Conservation (phyloP, 306 rosid genomes). For the Casuarina glauca region DNA sequence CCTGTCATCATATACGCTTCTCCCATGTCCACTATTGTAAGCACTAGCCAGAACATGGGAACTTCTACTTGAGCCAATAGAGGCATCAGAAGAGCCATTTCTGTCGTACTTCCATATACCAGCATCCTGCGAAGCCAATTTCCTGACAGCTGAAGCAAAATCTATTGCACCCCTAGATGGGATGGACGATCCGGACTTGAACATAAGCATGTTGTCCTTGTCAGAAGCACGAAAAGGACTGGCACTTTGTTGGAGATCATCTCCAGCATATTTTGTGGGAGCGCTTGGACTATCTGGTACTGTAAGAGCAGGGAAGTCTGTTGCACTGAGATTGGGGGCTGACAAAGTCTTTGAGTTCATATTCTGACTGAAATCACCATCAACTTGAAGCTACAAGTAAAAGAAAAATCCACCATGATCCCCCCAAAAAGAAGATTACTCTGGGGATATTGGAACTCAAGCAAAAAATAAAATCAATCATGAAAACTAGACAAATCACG, state of each 20-base stretch:
- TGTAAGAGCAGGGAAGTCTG: slow-evolving; percentile 86
- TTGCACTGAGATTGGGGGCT: slow-evolving; percentile 71
- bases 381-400: slow-evolving; percentile 85
- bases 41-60: slow-evolving; percentile 60
- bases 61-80: slow-evolving; percentile 85
- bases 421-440: not conserved
- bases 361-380: slow-evolving; percentile 70
- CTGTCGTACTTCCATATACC: slow-evolving; percentile 88
- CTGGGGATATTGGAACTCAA: slow-evolving; percentile 2
- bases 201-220: slow-evolving; percentile 69
- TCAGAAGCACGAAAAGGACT: slow-evolving; percentile 61
- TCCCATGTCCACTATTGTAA: slow-evolving; percentile 66
- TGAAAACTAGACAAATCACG: not conserved
- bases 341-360: slow-evolving; percentile 65
- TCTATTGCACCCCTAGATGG: slow-evolving; percentile 77
- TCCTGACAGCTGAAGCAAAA: slow-evolving; percentile 92
- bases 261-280: slow-evolving; percentile 58
- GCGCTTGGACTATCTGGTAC: slow-evolving; percentile 55
- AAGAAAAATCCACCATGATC: slow-evolving; percentile 26
- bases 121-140: slow-evolving; percentile 88
- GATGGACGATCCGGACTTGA: slow-evolving; percentile 66
- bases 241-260: slow-evolving; percentile 65
- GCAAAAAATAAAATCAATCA: slow-evolving; percentile 16
- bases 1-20: slow-evolving; percentile 64
- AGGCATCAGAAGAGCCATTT: slow-evolving; percentile 64